Conservation (phyloP, 2,329 filamentous ascomycete species). For the Stachybotrys elegans region DNA sequence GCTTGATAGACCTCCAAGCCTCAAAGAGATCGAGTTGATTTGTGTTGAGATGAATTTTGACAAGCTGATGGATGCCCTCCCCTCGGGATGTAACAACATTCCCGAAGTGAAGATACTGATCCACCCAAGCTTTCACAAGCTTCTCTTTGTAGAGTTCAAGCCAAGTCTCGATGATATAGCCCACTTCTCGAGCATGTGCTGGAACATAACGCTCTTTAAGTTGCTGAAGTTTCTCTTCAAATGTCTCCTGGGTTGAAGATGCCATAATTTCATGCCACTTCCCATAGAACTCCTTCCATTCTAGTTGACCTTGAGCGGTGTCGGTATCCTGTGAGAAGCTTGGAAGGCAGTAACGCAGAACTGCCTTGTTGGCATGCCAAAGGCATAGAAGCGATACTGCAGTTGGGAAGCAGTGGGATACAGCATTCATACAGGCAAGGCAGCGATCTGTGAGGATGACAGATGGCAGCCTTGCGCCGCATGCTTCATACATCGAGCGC, state of each 20-base stretch:
- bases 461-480: conserved; percentile 2
- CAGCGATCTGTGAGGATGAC: conserved; percentile 16
- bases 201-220: conserved; percentile 11
- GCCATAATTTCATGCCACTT: conserved; percentile 14
- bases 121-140: conserved; percentile 13
- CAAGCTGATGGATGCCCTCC: conserved; percentile 11
- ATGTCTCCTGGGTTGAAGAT: conserved; percentile 9
- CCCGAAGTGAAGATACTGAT: conserved; percentile 10
- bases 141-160: conserved; percentile 15
- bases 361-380: conserved; percentile 15
- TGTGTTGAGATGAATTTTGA: conserved; percentile 12
- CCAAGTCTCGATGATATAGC: conserved; percentile 13
- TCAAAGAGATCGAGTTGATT: conserved; percentile 12
- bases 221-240: conserved; percentile 8
- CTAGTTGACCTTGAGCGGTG: background rate
- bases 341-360: conserved; percentile 10
- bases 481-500: conserved; percentile 8
- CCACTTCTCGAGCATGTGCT: conserved; percentile 10
- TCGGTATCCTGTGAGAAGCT: conserved; percentile 2
- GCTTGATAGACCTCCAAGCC: conserved; percentile 12
- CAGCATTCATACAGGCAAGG: conserved; percentile 14
- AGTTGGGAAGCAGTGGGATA: conserved; percentile 9
- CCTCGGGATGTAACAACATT: conserved; percentile 11
- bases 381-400: conserved; percentile 12
- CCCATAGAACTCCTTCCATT: conserved; percentile 12